Percentiles rank a stretch among this genome's conserved stretches.
These are phyloP conservation scores for Thelonectria rubi DNA, from an alignment of 2,329 filamentous ascomycete genomes.

Conservation along the genomic window DNA sequence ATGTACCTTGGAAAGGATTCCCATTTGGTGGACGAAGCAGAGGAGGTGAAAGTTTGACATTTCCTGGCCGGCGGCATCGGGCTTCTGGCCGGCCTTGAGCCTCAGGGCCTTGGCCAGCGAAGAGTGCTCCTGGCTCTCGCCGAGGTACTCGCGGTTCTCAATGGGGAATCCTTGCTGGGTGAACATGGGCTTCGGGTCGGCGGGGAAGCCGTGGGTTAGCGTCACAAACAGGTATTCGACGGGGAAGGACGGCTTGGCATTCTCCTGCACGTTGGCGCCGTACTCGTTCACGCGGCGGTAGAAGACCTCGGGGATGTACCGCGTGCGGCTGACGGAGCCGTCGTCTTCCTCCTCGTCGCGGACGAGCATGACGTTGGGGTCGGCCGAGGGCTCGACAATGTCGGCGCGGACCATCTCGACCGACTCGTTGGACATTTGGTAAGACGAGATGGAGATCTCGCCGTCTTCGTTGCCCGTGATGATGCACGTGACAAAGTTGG, in stretches of 20 bases:
- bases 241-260: slow-evolving; percentile 94
- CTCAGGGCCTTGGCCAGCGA: slow-evolving; percentile 75
- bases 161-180: slow-evolving; percentile 80
- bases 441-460: slow-evolving; percentile 87
- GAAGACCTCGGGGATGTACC: slow-evolving; percentile 98
- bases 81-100: slow-evolving; percentile 65
- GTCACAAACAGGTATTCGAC: slow-evolving; percentile 97
- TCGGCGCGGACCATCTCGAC: slow-evolving; percentile 97
- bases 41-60: slow-evolving; percentile 95
- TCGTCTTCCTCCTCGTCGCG: slow-evolving; percentile 90
- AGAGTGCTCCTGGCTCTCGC: slow-evolving; percentile 82
- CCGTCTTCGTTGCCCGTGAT: slow-evolving; percentile 92
- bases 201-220: slow-evolving; percentile 94
- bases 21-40: slow-evolving; percentile 83
- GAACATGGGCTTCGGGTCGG: slow-evolving; percentile 79
- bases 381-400: slow-evolving; percentile 93
- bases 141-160: slow-evolving; percentile 88
- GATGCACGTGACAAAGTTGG: slow-evolving; percentile 96
- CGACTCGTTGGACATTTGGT: slow-evolving; percentile 93
- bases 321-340: slow-evolving; percentile 70
- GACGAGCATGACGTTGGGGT: slow-evolving; percentile 93
- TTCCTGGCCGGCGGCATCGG: slow-evolving; percentile 69
- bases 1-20: slow-evolving; percentile 84
- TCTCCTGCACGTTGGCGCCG: slow-evolving; percentile 94
- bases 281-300: slow-evolving; percentile 97